phyloP scores from a whole-genome alignment of 2,329 filamentous ascomycete species.

The Coleophoma crateriformis region DNA sequence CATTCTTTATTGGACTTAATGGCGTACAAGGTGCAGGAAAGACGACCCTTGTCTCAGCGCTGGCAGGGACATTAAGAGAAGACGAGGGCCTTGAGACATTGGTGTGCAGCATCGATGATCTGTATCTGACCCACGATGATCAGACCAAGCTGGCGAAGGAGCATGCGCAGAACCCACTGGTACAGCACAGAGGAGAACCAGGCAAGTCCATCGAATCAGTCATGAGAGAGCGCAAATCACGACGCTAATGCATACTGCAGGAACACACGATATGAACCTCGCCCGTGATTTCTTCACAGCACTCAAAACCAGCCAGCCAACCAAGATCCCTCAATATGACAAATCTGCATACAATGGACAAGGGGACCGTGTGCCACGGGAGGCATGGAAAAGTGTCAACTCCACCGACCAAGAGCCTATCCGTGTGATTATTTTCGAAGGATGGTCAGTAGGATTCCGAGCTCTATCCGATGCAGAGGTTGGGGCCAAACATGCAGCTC shows the following conservation, averaged over 20 bases:
- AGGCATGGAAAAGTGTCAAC: slow-evolving; percentile 43
- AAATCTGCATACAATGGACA: slow-evolving; percentile 59
- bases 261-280: slow-evolving; percentile 59
- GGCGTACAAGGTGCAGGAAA: slow-evolving; percentile 91
- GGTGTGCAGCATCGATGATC: slow-evolving; percentile 62
- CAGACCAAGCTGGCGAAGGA: slow-evolving; percentile 46
- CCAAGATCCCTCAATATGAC: slow-evolving; percentile 59
- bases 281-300: slow-evolving; percentile 46
- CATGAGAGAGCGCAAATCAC: not conserved
- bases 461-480: slow-evolving; percentile 42
- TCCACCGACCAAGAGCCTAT: slow-evolving; percentile 17
- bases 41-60: slow-evolving; percentile 72
- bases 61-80: slow-evolving; percentile 48
- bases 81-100: slow-evolving; percentile 47
- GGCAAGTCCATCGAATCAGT: slow-evolving; percentile 23
- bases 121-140: slow-evolving; percentile 58
- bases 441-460: slow-evolving; percentile 68
- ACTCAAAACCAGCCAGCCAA: slow-evolving; percentile 38
- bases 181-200: slow-evolving; percentile 63
- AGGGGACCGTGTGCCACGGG: slow-evolving; percentile 52
- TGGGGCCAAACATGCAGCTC: slow-evolving; percentile 33
- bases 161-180: slow-evolving; percentile 52
- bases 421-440: slow-evolving; percentile 61
- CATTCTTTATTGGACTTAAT: slow-evolving; percentile 84
- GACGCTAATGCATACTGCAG: slow-evolving; percentile 6